These are phyloP conservation scores for Penicillium roqueforti DNA, from an alignment of 495 filamentous ascomycete species.

Conservation along the genomic window DNA sequence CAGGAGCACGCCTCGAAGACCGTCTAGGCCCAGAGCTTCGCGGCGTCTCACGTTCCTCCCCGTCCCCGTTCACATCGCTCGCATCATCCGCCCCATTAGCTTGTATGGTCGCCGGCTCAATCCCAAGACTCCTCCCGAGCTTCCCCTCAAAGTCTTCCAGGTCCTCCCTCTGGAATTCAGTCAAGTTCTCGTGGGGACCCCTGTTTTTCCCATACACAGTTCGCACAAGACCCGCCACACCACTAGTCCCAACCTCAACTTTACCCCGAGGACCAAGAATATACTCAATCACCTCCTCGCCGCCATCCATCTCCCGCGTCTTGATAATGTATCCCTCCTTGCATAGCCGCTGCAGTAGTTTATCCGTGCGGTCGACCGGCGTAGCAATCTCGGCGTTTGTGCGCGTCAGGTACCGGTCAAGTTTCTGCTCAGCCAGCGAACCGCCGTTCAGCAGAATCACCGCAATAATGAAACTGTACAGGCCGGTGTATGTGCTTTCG, in stretches of 20 bases:
- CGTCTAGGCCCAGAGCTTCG: constrained; percentile 10
- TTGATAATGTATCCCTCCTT: constrained; percentile 80
- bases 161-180: constrained; percentile 33
- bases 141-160: constrained; percentile 31
- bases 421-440: constrained; percentile 66
- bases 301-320: constrained; percentile 59
- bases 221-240: constrained; percentile 65
- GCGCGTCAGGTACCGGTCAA: constrained; percentile 67
- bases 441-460: constrained; percentile 69
- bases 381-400: constrained; percentile 74
- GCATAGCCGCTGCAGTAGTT: constrained; percentile 66
- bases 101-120: background rate
- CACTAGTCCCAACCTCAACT: constrained; percentile 72
- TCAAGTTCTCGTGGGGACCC: constrained; percentile 33
- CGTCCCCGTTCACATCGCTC: background rate
- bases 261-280: constrained; percentile 80
- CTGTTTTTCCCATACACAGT: constrained; percentile 49
- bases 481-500: constrained; percentile 73
- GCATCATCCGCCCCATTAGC: constrained; percentile 5
- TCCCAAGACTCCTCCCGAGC: constrained; percentile 31
- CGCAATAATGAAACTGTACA: constrained; percentile 76
- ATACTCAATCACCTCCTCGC: constrained; percentile 74
- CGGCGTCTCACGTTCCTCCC: background rate
- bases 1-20: constrained; percentile 10
- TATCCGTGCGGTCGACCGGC: constrained; percentile 71